phyloP scores from a whole-genome alignment of 1,139 yeast genomes.

The Suhomyces terraborum region DNA sequence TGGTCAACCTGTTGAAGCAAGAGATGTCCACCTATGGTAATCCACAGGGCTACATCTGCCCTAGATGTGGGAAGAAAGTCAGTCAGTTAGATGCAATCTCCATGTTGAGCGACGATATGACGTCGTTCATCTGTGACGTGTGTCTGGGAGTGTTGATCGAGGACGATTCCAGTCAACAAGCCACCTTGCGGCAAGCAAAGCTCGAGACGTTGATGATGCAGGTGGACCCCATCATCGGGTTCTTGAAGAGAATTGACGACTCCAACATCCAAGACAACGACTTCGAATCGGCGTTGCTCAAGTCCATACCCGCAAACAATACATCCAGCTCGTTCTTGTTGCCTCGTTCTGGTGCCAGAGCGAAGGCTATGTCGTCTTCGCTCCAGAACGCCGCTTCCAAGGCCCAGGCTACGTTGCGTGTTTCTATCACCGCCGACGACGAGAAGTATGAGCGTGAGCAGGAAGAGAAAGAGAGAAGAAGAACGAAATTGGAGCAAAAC shows the following conservation, averaged over 20 bases:
- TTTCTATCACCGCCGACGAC: conserved; percentile 88
- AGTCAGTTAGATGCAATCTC: conserved; percentile 88
- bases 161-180: conserved; percentile 86
- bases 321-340: conserved; percentile 61
- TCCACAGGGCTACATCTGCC: conserved; percentile 93
- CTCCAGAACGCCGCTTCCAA: conserved; percentile 42
- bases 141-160: conserved; percentile 79
- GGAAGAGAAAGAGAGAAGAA: conserved; percentile 68
- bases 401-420: conserved; percentile 78
- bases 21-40: conserved; percentile 81
- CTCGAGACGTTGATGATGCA: conserved; percentile 85
- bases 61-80: conserved; percentile 77
- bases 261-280: conserved; percentile 83
- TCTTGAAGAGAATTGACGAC: conserved; percentile 84
- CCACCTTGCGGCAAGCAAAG: conserved; percentile 77
- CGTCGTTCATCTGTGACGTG: conserved; percentile 80
- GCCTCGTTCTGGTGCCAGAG: conserved; percentile 32
- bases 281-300: conserved; percentile 76
- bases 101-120: conserved; percentile 72
- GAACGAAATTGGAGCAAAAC: conserved; percentile 79
- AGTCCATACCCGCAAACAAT: conserved; percentile 84
- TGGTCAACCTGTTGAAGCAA: conserved; percentile 76
- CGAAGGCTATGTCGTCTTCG: conserved; percentile 34
- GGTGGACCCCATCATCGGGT: conserved; percentile 83
- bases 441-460: conserved; percentile 71